phyloP scores from a whole-genome alignment of 2,329 filamentous ascomycete genomes.

The Basipetospora chlamydospora region DNA sequence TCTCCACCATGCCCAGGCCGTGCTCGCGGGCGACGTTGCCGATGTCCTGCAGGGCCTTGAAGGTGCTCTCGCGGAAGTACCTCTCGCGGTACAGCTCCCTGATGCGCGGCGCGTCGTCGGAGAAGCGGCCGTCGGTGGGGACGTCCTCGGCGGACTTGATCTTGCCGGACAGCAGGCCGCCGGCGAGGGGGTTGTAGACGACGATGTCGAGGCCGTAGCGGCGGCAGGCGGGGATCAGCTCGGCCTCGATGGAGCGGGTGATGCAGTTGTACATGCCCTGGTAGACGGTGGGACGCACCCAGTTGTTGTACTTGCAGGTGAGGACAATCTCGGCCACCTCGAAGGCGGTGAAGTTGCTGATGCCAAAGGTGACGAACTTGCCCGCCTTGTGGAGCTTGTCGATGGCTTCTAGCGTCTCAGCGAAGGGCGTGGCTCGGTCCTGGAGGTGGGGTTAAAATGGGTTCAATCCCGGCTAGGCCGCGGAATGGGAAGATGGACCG shows the following conservation, averaged over 20 bases:
- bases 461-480: background rate
- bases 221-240: slow-evolving; percentile 58
- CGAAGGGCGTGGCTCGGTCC: slow-evolving; percentile 56
- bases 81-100: slow-evolving; percentile 48
- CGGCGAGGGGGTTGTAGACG: slow-evolving; percentile 70
- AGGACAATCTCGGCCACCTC: slow-evolving; percentile 78
- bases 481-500: background rate
- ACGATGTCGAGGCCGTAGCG: slow-evolving; percentile 69
- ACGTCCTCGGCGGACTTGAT: slow-evolving; percentile 50
- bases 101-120: slow-evolving; percentile 32
- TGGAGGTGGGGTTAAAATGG: slow-evolving; percentile 12
- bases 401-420: slow-evolving; percentile 62
- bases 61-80: slow-evolving; percentile 56
- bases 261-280: slow-evolving; percentile 83
- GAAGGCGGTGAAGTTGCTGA: slow-evolving; percentile 76
- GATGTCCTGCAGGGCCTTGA: slow-evolving; percentile 51
- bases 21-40: slow-evolving; percentile 55
- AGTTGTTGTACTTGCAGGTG: slow-evolving; percentile 63
- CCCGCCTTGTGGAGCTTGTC: slow-evolving; percentile 74
- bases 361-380: slow-evolving; percentile 66
- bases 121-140: slow-evolving; percentile 57
- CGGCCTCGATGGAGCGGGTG: slow-evolving; percentile 58
- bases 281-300: slow-evolving; percentile 73
- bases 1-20: slow-evolving; percentile 55
- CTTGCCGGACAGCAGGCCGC: slow-evolving; percentile 68